Base-by-base conservation (phyloP, 768 basidiomycete genomes). In the Sporobolomyces pararoseus region DNA sequence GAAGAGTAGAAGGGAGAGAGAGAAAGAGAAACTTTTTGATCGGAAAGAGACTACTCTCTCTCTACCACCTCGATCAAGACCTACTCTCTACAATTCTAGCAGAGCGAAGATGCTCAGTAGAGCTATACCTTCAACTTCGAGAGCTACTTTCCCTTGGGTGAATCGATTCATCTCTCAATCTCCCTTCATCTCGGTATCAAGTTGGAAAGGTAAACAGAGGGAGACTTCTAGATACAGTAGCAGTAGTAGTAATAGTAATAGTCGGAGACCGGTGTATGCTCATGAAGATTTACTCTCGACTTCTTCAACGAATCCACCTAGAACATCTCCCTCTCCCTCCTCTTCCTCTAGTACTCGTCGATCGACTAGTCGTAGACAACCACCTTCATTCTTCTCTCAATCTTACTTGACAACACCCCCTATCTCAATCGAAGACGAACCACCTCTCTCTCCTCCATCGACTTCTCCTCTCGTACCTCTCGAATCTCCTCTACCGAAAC, bases 401-500 rank as follows among this genome's bases (percentile, higher is more conserved):
- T 66, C 67, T 29, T 68, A 62, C 37, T 21, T 42, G 49, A 29
- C 66, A 23, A 21, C 42, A 29, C 25, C n/a, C n/a, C n/a, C n/a
- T n/a, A n/a, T n/a, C n/a, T n/a, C 58, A 29, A 19, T 7, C 29
- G 7, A n/a, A 23, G 66, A 63, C 17, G 72, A 73, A n/a, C n/a
- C n/a, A n/a, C n/a, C n/a, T n/a, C 62, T 67, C 4, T 57, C 65
- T 5, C 72, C 65, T 2, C 72, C 72, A 0, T 74, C 72, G 7
- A 74, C 72, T 37, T 74, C 72, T 4, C 72, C 65, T 14, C 72
- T 74, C 72, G 68, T 70, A 14, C 66, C 72, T 3, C 34, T 67
- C 25, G 55, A 55, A 2, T 31, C 63, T 0, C 72, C 72, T 4
- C 32, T 68, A 7, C 73, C 73, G 0, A 9, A 39, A 7, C 32